Percentiles rank a stretch among this genome's conserved stretches.
phyloP scores from a whole-genome alignment of 768 basidiomycete genomes.

The Mycena indigotica region DNA sequence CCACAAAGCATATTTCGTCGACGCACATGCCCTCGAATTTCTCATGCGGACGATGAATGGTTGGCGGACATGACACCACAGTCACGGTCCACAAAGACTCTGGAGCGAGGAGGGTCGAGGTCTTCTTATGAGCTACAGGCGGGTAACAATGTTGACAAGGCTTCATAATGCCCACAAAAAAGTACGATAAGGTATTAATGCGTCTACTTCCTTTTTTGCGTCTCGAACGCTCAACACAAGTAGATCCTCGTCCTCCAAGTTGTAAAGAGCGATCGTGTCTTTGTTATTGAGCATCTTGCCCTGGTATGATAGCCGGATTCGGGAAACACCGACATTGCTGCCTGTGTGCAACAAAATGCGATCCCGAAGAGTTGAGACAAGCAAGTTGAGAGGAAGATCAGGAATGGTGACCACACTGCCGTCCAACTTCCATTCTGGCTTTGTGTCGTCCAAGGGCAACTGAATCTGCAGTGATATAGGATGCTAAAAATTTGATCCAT shows the following conservation, averaged over 20 bases:
- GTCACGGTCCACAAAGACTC: no score
- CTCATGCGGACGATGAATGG: conserved; percentile 61
- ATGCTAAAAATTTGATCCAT: conserved; percentile 47
- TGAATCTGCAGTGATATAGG: conserved; percentile 86
- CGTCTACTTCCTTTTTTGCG: conserved; percentile 67
- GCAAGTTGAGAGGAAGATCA: conserved; percentile 79
- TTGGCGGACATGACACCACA: conserved; percentile 64
- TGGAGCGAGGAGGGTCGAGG: no score
- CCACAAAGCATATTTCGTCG: conserved; percentile 52
- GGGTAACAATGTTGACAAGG: not conserved
- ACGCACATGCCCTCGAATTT: conserved; percentile 36
- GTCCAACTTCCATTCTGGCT: conserved; percentile 93
- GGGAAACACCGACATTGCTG: conserved; percentile 77
- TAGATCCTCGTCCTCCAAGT: conserved; percentile 89
- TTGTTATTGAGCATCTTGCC: conserved; percentile 88
- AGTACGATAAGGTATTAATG: not conserved
- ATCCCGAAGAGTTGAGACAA: conserved; percentile 89
- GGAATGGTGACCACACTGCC: conserved; percentile 76
- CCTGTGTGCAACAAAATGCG: conserved; percentile 80
- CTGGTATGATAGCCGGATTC: conserved; percentile 75
- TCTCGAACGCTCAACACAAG: conserved; percentile 78
- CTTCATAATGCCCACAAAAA: not conserved
- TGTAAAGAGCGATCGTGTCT: conserved; percentile 82
- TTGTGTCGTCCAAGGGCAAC: conserved; percentile 77
- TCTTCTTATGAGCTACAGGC: no score